A percentile compares a stretch with the other conserved stretches of the same genome.
phyloP scores from a whole-genome alignment of 306 rosid genomes.

The Aeschynomene evenia region DNA sequence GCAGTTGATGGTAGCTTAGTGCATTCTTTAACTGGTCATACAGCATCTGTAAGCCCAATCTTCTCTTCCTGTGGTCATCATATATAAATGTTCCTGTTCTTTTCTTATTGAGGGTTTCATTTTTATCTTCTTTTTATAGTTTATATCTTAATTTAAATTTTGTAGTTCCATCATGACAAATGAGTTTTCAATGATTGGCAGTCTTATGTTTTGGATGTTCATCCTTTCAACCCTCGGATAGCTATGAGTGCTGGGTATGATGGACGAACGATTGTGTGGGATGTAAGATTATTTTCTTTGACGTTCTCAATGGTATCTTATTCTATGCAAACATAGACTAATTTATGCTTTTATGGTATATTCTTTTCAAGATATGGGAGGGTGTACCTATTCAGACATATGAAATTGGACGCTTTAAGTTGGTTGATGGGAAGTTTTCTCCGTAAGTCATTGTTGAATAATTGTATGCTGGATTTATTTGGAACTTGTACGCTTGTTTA shows the following conservation, averaged over 20 bases:
- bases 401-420: slow-evolving; percentile 62
- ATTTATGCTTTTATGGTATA: slow-evolving; percentile 30
- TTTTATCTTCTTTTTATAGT: slow-evolving; percentile 9
- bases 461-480: neutral
- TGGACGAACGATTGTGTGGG: slow-evolving; percentile 88
- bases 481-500: neutral
- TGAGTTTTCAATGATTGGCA: slow-evolving; percentile 45
- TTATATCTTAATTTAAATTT: slow-evolving; percentile 14
- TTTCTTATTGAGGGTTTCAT: slow-evolving; percentile 13
- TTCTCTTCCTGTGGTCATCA: neutral
- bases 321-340: slow-evolving; percentile 17
- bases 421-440: slow-evolving; percentile 93
- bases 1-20: slow-evolving; percentile 96
- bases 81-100: neutral
- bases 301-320: slow-evolving; percentile 11
- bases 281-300: slow-evolving; percentile 57
- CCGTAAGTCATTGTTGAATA: slow-evolving; percentile 58
- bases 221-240: slow-evolving; percentile 94
- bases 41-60: slow-evolving; percentile 57
- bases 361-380: slow-evolving; percentile 79
- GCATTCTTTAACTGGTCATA: slow-evolving; percentile 90
- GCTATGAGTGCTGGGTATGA: slow-evolving; percentile 99
- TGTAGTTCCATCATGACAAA: slow-evolving; percentile 31
- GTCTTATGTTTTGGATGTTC: slow-evolving; percentile 95
- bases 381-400: slow-evolving; percentile 72